Evolutionary conservation across 331 rosid species (phyloP).

Genomic region (Dryas integrifolia): DNA sequence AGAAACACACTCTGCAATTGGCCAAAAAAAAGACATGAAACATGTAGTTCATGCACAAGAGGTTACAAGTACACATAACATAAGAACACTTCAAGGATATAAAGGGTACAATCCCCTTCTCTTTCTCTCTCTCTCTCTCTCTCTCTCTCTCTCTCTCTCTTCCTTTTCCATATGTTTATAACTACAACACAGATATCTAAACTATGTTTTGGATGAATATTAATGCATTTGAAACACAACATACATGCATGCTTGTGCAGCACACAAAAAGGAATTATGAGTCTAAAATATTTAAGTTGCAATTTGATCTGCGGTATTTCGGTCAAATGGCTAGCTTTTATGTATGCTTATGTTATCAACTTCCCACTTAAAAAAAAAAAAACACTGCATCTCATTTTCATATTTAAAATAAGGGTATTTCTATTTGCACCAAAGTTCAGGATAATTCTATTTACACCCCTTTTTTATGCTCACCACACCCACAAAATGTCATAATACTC

Average conservation of each 20-base stretch:
- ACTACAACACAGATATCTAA: background rate
- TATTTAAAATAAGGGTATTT: no score
- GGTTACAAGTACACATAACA: background rate
- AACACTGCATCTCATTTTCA: background rate
- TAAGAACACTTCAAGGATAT: no score
- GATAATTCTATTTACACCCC: no score
- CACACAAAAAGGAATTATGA: background rate
- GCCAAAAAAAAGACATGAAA: conserved; percentile 5
- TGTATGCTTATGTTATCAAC: background rate
- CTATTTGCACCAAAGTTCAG: background rate
- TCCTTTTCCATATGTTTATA: background rate
- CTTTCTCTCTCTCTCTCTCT: no score
- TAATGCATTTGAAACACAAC: no score
- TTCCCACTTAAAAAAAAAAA: background rate
- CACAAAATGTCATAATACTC: no score
- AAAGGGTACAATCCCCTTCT: no score
- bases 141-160: background rate
- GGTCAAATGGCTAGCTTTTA: background rate
- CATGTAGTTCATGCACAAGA: conserved; percentile 11
- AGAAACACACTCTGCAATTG: conserved; percentile 72
- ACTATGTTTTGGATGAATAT: background rate
- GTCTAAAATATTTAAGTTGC: background rate
- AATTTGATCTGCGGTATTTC: background rate
- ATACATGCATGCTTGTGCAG: background rate
- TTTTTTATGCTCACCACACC: no score